These are phyloP conservation scores for Blastobotrys petasosporus DNA, from an alignment of 1,139 yeast species.

Conservation along the genomic window DNA sequence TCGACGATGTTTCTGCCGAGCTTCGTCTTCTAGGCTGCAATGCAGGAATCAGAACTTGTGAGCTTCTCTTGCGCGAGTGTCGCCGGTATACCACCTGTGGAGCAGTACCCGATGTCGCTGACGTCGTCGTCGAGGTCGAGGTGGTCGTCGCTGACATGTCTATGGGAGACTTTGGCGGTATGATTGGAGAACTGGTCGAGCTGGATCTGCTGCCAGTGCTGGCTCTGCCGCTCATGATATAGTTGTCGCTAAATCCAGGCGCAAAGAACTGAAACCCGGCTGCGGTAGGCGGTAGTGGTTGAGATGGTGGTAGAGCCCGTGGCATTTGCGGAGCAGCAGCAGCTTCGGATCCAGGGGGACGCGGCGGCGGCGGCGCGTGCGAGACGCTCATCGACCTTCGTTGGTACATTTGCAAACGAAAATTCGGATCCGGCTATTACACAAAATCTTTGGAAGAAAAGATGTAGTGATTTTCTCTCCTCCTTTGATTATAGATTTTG, in stretches of 20 bases:
- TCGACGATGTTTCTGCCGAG: conserved; percentile 7
- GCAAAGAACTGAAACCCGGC: not conserved
- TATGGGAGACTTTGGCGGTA: not conserved
- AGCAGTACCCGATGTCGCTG: conserved; percentile 2
- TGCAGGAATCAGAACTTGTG: conserved; percentile 35
- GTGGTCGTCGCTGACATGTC: conserved; percentile 1
- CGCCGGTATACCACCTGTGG: conserved; percentile 24
- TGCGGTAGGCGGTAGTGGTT: not conserved
- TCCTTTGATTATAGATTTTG: not conserved
- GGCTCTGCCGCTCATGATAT: no score
- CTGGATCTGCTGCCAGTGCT: not conserved
- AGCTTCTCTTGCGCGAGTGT: conserved; percentile 31
- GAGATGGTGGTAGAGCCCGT: no score
- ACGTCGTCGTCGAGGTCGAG: conserved; percentile 9
- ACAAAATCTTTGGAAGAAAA: not conserved
- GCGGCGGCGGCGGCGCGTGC: conserved; percentile 1
- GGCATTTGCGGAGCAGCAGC: no score
- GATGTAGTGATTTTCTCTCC: no score
- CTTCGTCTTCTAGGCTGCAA: conserved; percentile 13
- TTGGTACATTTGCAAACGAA: not conserved
- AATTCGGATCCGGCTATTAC: not conserved
- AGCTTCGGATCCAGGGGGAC: not conserved
- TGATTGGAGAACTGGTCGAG: not conserved
- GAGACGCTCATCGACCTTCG: not conserved
- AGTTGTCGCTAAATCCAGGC: no score